Evolutionary conservation across 495 filamentous ascomycete species (phyloP), one percentile per base, ranked within the genome.

Genomic region (Aspergillus incahuasiensis): DNA sequence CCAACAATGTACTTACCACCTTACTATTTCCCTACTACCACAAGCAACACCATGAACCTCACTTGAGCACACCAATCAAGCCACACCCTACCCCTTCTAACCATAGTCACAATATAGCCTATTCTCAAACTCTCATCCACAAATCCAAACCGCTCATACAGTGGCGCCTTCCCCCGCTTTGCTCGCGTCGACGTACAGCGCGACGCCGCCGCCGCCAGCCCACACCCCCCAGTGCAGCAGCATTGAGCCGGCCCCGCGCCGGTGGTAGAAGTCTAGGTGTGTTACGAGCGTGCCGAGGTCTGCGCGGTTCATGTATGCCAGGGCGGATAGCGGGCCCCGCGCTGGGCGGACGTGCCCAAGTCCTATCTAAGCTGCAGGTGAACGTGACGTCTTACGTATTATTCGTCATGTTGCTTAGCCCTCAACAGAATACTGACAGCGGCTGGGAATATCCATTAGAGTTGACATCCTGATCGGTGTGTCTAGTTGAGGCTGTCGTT

Each of bases 151-250:
- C 54, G 54, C 44, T 59, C 16, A 56, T 66, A 66, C 41, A 68
- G 19, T 2, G 55, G 48, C 2, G 25, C 48, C n/a, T n/a, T n/a
- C n/a, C 5, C 56, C 65, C 16, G 51, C 59, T 32, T 48, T 42
- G 6, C 42, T 54, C 9, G 62, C 59, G 54, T 70, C 59, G n/a
- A 65, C 35, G 34, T 65, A 70, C 15, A 53, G 48, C 11, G 57
- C 20, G 12, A 62, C 30, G 11, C 63, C 63, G 25, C 64, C 57
- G 39, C 70, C 6, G 75, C 71, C 21, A 59, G 56, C 8, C 68
- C 60, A 28, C 74, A 71, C n/a, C 76, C 78, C n/a, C 80, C 79
- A 82, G 5, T 58, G 24, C 2, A 78, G 61, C 1, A 82, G 69
- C 52, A 74, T 66, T 3, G 64, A 65, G 6, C 72, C 79, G 0